Percentiles rank a stretch among this genome's conserved stretches.
phyloP scores from a whole-genome alignment of 2,329 filamentous ascomycete species.

The Teratosphaeriaceae sp. region DNA sequence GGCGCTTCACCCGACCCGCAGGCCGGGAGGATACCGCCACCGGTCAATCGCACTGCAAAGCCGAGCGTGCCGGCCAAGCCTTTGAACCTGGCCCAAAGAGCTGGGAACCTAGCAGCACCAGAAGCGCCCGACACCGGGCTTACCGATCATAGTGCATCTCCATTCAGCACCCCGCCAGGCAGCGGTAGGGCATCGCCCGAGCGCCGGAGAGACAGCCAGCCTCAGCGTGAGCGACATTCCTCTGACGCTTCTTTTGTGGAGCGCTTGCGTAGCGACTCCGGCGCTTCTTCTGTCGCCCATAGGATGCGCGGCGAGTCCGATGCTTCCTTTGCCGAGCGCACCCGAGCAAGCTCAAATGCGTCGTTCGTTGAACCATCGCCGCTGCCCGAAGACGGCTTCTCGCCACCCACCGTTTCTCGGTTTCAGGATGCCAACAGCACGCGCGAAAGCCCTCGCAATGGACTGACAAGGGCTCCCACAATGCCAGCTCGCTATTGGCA shows the following conservation, averaged over 20 bases:
- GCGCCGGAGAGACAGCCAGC: neutral
- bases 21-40: conserved; percentile 53
- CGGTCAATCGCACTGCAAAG: conserved; percentile 75
- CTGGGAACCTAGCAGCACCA: conserved; percentile 26
- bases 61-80: conserved; percentile 51
- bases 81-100: conserved; percentile 15
- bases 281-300: conserved; percentile 9
- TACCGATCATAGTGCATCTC: conserved; percentile 54
- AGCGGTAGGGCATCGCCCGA: conserved; percentile 53
- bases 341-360: conserved; percentile 23
- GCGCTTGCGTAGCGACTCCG: conserved; percentile 20
- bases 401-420: conserved; percentile 15
- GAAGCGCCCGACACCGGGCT: conserved; percentile 35
- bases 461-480: conserved; percentile 13
- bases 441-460: conserved; percentile 15
- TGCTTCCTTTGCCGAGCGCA: conserved; percentile 19
- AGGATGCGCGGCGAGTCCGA: conserved; percentile 16
- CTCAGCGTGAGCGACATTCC: conserved; percentile 8
- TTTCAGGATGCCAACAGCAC: conserved; percentile 12
- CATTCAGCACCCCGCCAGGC: conserved; percentile 79
- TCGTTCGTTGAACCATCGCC: conserved; percentile 26
- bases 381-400: conserved; percentile 13
- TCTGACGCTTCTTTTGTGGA: conserved; percentile 23
- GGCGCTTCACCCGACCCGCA: conserved; percentile 8
- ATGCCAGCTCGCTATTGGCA: conserved; percentile 22